Percentiles rank a stretch among this genome's conserved stretches.
Conservation (phyloP, 2,329 filamentous ascomycete genomes). For the Colletotrichum euphorbiae region DNA sequence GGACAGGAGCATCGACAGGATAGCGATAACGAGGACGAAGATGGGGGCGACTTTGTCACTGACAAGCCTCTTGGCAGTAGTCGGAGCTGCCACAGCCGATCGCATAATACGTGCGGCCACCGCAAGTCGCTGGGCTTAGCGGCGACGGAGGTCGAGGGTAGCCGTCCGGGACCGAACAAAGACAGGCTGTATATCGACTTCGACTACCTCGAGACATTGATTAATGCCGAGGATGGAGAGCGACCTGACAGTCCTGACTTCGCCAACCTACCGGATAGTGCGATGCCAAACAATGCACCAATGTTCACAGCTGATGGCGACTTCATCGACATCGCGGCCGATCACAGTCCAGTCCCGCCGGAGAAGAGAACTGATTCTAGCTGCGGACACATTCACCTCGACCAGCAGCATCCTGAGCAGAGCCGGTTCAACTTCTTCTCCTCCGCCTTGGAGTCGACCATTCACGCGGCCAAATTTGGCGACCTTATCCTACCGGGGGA, state of each 20-base stretch:
- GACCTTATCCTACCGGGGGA: conserved; percentile 91
- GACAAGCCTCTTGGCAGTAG: conserved; percentile 73
- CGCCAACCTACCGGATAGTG: conserved; percentile 62
- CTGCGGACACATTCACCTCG: conserved; percentile 34
- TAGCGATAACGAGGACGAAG: conserved; percentile 43
- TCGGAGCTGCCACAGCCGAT: conserved; percentile 66
- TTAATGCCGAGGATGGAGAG: conserved; percentile 64
- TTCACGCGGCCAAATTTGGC: conserved; percentile 89
- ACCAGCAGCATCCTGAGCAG: conserved; percentile 62
- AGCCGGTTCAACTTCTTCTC: conserved; percentile 98
- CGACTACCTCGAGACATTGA: conserved; percentile 92
- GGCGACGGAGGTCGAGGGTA: conserved; percentile 76
- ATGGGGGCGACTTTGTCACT: conserved; percentile 67
- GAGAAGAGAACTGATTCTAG: conserved; percentile 57
- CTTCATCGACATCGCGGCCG: conserved; percentile 62
- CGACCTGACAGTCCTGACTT: conserved; percentile 48
- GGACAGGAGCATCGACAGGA: conserved; percentile 72
- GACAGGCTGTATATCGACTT: conserved; percentile 88
- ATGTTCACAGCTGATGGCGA: conserved; percentile 67
- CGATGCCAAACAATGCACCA: conserved; percentile 54
- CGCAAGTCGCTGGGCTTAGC: conserved; percentile 62
- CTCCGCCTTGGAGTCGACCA: conserved; percentile 90
- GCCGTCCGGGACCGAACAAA: conserved; percentile 77
- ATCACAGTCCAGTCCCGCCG: conserved; percentile 46
- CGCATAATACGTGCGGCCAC: conserved; percentile 69